Conservation (phyloP, 192 early-diverging fungal species). For the Coemansia sp. region DNA sequence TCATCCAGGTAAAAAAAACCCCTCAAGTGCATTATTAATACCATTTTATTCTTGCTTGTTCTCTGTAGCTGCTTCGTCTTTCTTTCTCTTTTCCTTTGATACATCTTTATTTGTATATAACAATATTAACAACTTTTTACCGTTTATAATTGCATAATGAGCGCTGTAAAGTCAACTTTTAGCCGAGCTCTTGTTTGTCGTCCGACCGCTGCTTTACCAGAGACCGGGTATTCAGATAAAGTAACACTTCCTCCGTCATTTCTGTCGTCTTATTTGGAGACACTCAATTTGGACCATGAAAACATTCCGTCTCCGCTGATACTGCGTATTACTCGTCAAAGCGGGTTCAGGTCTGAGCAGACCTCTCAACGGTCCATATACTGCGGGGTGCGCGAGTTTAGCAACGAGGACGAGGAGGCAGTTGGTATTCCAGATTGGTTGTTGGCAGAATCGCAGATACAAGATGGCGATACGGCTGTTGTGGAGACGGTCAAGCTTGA, state of each 20-base stretch:
- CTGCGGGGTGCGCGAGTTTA: slow-evolving; percentile 75
- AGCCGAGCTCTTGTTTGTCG: neutral
- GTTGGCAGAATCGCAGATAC: slow-evolving; percentile 44
- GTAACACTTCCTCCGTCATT: neutral
- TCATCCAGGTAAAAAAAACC: no score
- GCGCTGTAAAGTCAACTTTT: neutral
- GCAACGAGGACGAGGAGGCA: slow-evolving; percentile 55
- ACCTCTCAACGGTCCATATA: neutral
- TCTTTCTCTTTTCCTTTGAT: neutral
- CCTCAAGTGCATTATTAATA: no score
- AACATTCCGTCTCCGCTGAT: slow-evolving; percentile 39
- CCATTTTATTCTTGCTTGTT: neutral
- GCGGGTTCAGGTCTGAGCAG: neutral
- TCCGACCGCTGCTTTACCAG: neutral
- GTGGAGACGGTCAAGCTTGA: slow-evolving; percentile 61
- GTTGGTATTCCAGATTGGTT: slow-evolving; percentile 62
- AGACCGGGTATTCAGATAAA: neutral
- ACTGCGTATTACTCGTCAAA: slow-evolving; percentile 17
- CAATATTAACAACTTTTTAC: neutral
- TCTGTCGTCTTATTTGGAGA: neutral
- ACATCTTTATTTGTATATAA: neutral
- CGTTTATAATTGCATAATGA: neutral
- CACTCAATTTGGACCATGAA: neutral
- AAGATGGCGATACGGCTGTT: slow-evolving; percentile 51
- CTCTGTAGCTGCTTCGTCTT: neutral